Evolutionary conservation across 1,284 basidiomycete species (phyloP).

Genomic region (Xerocomus minutiporus): DNA sequence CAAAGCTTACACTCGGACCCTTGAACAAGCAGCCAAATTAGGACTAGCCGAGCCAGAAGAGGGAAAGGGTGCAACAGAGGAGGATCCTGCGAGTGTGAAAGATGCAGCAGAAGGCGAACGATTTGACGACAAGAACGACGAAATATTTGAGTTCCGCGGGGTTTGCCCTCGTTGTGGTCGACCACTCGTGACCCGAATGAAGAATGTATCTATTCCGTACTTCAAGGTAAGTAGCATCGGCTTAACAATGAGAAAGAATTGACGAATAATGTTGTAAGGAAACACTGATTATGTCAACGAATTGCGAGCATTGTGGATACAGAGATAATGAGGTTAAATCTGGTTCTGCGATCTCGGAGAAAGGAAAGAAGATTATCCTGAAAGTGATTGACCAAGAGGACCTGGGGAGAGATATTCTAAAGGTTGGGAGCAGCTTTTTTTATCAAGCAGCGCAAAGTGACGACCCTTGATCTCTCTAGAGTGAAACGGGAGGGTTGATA

Average conservation of each 20-base stretch:
- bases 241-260: not conserved
- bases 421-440: constrained; percentile 45
- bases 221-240: constrained; percentile 68
- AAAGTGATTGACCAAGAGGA: constrained; percentile 94
- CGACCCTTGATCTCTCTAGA: constrained; percentile 42
- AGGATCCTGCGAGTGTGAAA: constrained; percentile 33
- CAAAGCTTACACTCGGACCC: constrained; percentile 78
- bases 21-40: constrained; percentile 80
- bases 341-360: constrained; percentile 80
- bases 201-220: constrained; percentile 95
- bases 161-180: constrained; percentile 88
- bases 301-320: constrained; percentile 93
- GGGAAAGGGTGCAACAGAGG: constrained; percentile 19
- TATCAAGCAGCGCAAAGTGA: not conserved
- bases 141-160: constrained; percentile 88
- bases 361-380: constrained; percentile 84
- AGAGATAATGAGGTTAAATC: constrained; percentile 98
- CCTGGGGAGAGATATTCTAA: constrained; percentile 90
- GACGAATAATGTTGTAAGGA: constrained; percentile 51
- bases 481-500: constrained; percentile 84
- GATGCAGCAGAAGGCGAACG: constrained; percentile 24
- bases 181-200: constrained; percentile 86
- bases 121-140: constrained; percentile 57
- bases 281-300: constrained; percentile 97
- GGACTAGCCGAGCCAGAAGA: constrained; percentile 61